Percentiles rank a stretch among this genome's conserved stretches.
Conservation (phyloP, 371 early-diverging fungal species). For the Apophysomyces sp. region DNA sequence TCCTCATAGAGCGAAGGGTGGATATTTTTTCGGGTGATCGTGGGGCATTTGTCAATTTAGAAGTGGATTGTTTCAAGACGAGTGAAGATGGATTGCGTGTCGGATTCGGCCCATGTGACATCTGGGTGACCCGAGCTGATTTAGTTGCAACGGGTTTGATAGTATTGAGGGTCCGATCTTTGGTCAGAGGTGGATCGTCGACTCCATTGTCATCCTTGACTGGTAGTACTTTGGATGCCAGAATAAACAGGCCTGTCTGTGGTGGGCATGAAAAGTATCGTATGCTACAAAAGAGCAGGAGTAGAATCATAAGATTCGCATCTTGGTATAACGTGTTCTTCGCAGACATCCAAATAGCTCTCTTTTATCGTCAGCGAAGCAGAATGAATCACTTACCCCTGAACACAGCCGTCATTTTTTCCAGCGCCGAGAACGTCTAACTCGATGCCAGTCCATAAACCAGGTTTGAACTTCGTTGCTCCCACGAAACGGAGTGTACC, state of each 20-base stretch:
- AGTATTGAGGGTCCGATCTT: slow-evolving; percentile 1
- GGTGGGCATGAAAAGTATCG: slow-evolving; percentile 70
- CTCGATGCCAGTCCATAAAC: slow-evolving; percentile 82
- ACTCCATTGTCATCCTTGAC: slow-evolving; percentile 5
- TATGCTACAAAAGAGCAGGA: slow-evolving; percentile 12
- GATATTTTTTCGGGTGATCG: background rate
- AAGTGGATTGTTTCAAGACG: background rate
- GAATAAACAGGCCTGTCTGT: slow-evolving; percentile 70
- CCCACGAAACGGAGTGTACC: slow-evolving; percentile 70
- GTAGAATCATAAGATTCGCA: background rate
- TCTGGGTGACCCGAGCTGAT: background rate
- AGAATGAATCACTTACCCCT: slow-evolving; percentile 48
- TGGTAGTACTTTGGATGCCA: slow-evolving; percentile 56
- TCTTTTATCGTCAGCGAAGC: background rate
- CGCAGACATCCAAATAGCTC: background rate
- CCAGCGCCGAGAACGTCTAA: slow-evolving; percentile 72
- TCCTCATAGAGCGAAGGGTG: background rate
- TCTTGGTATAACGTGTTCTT: background rate
- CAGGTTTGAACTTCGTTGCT: slow-evolving; percentile 62
- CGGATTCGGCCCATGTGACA: background rate
- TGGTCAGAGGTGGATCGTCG: slow-evolving; percentile 11
- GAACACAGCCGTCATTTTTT: slow-evolving; percentile 80
- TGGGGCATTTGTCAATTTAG: background rate
- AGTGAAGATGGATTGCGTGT: slow-evolving; percentile 1
- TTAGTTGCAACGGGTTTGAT: background rate